Percentiles rank a stretch among this genome's conserved stretches.
Conservation (phyloP, 805 yeast species). For the Sporopachydermia quercuum region DNA sequence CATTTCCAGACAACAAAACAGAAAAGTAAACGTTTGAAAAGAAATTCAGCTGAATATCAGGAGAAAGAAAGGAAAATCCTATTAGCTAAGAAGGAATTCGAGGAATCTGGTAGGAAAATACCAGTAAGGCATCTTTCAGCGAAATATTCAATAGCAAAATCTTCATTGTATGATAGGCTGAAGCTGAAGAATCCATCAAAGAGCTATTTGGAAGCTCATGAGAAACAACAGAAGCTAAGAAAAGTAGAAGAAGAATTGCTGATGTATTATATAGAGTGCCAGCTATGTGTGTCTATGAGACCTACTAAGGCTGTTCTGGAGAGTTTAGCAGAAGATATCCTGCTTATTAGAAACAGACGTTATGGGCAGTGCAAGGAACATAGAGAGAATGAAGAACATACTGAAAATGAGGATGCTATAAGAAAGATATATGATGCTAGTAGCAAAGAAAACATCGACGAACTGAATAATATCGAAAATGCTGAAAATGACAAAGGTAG, state of each 20-base stretch:
- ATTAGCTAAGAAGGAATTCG: background rate
- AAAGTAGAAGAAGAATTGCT: background rate
- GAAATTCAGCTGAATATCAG: background rate
- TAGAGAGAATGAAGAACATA: too few relatives aligned
- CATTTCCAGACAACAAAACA: too few relatives aligned
- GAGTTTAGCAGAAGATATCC: background rate
- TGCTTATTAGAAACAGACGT: background rate
- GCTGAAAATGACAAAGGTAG: too few relatives aligned
- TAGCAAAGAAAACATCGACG: too few relatives aligned
- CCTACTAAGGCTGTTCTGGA: background rate
- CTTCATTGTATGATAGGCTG: background rate
- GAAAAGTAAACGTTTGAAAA: background rate
- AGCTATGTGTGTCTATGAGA: background rate
- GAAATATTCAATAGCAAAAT: background rate
- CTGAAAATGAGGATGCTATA: too few relatives aligned
- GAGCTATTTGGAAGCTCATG: slow-evolving; percentile 1
- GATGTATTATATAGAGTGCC: background rate
- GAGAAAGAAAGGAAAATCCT: background rate
- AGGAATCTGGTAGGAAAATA: background rate
- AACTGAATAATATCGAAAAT: too few relatives aligned
- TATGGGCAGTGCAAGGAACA: too few relatives aligned
- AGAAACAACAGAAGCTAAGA: background rate
- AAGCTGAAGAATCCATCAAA: background rate
- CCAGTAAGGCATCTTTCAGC: background rate
- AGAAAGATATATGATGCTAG: too few relatives aligned